Evolutionary conservation across 257 asterid genomes (phyloP).

Genomic region (Handroanthus guayacan): DNA sequence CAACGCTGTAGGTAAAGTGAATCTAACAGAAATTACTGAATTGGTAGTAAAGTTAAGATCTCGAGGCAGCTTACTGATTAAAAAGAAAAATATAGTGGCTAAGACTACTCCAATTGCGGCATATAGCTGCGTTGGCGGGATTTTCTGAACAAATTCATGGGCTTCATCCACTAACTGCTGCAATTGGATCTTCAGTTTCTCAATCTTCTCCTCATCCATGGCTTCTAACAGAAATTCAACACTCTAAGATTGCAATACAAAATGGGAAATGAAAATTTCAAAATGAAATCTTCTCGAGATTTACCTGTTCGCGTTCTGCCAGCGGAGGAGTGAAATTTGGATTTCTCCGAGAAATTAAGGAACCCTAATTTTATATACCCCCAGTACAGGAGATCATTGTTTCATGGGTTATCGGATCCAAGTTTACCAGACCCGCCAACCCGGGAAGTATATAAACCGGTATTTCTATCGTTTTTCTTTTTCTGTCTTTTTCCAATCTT

Average conservation of each 20-base stretch:
- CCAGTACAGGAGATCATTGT: not conserved
- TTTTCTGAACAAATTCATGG: slow-evolving; percentile 44
- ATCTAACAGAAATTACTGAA: not conserved
- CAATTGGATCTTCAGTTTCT: slow-evolving; percentile 55
- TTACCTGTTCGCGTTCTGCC: not conserved
- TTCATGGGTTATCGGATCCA: not conserved
- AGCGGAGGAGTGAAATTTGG: not conserved
- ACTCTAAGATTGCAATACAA: not conserved
- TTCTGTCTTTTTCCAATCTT: too few species aligned
- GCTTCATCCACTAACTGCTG: slow-evolving; percentile 46
- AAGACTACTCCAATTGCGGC: slow-evolving; percentile 58
- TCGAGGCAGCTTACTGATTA: slow-evolving; percentile 50
- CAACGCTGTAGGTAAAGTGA: not conserved
- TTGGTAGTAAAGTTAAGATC: not conserved
- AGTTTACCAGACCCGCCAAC: not conserved
- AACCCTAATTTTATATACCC: slow-evolving; percentile 7
- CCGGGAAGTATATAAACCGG: not conserved
- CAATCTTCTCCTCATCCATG: slow-evolving; percentile 54
- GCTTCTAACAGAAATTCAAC: slow-evolving; percentile 21
- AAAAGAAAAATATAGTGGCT: slow-evolving; percentile 48
- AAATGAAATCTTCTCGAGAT: slow-evolving; percentile 15
- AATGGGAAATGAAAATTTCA: not conserved
- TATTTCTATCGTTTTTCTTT: not conserved
- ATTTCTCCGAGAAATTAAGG: slow-evolving; percentile 15
- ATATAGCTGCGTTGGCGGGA: slow-evolving; percentile 61